A percentile compares a stretch with the other conserved stretches of the same genome.
phyloP scores from a whole-genome alignment of 306 rosid genomes.

The Cucumis melo region DNA sequence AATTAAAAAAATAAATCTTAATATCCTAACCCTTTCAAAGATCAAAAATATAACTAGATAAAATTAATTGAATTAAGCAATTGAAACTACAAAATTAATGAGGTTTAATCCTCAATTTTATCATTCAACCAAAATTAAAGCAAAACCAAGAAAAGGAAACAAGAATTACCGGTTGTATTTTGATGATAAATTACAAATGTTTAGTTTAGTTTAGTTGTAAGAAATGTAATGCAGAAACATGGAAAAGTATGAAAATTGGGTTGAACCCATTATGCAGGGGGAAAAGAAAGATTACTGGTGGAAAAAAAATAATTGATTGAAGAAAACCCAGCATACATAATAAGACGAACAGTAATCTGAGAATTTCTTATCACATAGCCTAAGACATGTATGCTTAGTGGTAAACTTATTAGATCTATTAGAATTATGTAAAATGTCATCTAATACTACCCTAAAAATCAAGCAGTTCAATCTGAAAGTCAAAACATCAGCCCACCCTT shows the following conservation, averaged over 20 bases:
- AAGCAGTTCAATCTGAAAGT: background rate
- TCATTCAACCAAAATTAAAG: background rate
- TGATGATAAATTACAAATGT: background rate
- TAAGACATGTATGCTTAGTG: background rate
- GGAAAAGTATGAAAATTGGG: background rate
- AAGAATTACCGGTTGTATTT: background rate
- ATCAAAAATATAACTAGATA: background rate
- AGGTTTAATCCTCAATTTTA: background rate
- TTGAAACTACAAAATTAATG: background rate
- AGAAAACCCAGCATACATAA: background rate
- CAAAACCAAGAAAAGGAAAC: background rate
- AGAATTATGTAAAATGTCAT: background rate
- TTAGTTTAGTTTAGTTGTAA: background rate
- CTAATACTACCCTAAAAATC: background rate
- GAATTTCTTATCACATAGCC: background rate
- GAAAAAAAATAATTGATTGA: background rate
- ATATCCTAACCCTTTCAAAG: background rate
- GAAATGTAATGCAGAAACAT: background rate
- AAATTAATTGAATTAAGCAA: background rate
- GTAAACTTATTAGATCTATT: background rate
- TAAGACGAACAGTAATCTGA: background rate
- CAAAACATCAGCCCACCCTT: background rate
- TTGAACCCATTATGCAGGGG: background rate
- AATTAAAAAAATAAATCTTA: background rate
- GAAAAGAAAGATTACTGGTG: background rate